Evolutionary conservation across 192 early-diverging fungal genomes (phyloP), one percentile per base, ranked within the genome.

Genomic region (Backusella tarrabulga): DNA sequence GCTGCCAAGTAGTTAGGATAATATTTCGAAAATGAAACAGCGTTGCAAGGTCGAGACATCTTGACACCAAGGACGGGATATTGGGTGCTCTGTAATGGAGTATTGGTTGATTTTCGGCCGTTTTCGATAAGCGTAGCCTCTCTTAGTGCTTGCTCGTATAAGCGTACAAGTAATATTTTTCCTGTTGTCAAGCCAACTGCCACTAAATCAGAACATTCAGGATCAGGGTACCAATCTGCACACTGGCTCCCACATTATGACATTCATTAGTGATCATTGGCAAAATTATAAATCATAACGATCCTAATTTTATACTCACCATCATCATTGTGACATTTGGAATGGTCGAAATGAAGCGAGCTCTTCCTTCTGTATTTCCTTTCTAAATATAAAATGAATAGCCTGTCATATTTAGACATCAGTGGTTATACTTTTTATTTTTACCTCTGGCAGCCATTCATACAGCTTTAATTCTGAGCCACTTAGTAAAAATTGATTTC

Each of bases 1-100:
- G 86, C 83, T 11, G 91, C 90, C 19, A 95, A 78, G 8, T 89
- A 79, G 35, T 86, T 80, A 1, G 90, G 86, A 42, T 89, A 80
- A 9, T 79, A 78, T 42, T 90, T 84, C 29, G 87, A 93, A 80
- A 94, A 95, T 9, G 89, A 79, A 5, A 95, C 91, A 29, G 90
- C 85, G 77, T 92, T 93, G 73, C 93, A 94, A 3, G 91, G 83
- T 40, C 93, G 82, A 14, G 87, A 83, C 76, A 88, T 86, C 12
- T 82, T 83, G 12, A 83, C 84, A 60, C 78, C 80, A n/a, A 91
- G 75, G 3, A 74, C 72, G 11, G 84, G 83, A 70, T 88, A 87
- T 2, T 80, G 76, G 1, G 41, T 7, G 7, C 29, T 44, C 14
- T 72, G 41, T 50, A 44, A 23, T 9, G 7, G 15, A 19, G 29